These are phyloP conservation scores for Venturia carpophila DNA, from an alignment of 2,329 filamentous ascomycete genomes.

Conservation along the genomic window DNA sequence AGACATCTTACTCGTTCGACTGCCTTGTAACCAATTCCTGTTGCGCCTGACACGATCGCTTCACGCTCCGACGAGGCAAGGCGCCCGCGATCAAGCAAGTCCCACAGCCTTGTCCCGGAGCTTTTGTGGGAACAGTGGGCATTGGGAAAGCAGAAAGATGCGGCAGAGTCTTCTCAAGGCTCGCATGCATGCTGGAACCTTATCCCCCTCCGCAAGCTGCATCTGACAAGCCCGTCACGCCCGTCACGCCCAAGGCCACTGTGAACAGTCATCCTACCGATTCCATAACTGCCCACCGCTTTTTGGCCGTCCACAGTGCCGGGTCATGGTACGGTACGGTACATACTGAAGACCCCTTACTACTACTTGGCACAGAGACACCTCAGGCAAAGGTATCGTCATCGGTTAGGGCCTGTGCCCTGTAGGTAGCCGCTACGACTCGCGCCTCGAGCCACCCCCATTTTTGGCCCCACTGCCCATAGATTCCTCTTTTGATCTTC, in stretches of 20 bases:
- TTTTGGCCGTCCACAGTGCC: not conserved
- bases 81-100: not conserved
- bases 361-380: no score
- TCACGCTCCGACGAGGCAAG: not conserved
- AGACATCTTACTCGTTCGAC: not conserved
- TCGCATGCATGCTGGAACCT: not conserved
- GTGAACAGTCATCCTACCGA: not conserved
- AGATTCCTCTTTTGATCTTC: constrained; percentile 1
- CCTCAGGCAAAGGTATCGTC: no score
- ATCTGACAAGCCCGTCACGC: not conserved
- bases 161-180: not conserved
- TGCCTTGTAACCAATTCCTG: not conserved
- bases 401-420: not conserved
- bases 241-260: not conserved
- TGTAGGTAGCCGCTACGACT: not conserved
- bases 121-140: not conserved
- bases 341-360: no score
- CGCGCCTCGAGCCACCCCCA: not conserved
- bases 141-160: not conserved
- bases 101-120: constrained; percentile 1
- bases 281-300: not conserved
- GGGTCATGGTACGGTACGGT: not conserved
- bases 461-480: not conserved
- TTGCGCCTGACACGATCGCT: not conserved
- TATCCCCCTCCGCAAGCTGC: not conserved